A percentile compares a stretch with the other conserved stretches of the same genome.
Evolutionary conservation across 23 red algal species (phyloP).

Genomic region (Gracilaria caudata): DNA sequence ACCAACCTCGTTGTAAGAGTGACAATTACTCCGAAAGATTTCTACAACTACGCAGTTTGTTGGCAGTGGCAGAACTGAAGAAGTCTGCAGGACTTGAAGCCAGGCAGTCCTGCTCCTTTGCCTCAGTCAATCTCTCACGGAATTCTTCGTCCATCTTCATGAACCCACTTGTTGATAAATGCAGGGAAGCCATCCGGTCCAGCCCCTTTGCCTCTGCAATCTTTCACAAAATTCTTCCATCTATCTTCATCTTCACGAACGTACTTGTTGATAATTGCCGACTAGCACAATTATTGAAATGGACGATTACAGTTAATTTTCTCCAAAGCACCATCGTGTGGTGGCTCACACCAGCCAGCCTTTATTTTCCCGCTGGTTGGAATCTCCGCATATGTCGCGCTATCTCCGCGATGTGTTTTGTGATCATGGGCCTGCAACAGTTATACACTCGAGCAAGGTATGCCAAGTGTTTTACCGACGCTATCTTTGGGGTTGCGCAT

Average conservation of each 20-base stretch:
- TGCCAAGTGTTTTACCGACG: neutral
- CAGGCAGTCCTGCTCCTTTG: too few species aligned
- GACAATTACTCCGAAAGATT: too few species aligned
- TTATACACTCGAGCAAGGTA: neutral
- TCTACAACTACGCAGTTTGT: too few species aligned
- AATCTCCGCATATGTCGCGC: neutral
- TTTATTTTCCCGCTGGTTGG: slow-evolving; percentile 2
- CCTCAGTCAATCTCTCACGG: too few species aligned
- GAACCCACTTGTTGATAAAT: too few species aligned
- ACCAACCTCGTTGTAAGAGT: too few species aligned
- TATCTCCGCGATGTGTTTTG: neutral
- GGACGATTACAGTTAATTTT: neutral
- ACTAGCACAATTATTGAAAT: neutral
- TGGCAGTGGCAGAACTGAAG: too few species aligned
- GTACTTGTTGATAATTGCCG: slow-evolving; percentile 10
- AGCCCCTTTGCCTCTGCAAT: too few species aligned
- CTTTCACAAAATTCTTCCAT: too few species aligned
- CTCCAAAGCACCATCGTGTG: neutral
- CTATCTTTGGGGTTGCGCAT: neutral
- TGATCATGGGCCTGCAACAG: neutral
- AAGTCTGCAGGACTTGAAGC: too few species aligned
- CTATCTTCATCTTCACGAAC: neutral
- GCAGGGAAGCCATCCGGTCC: too few species aligned
- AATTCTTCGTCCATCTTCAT: too few species aligned
- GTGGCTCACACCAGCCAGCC: neutral